phyloP scores from a whole-genome alignment of 345 rosid species.

The Lagerstroemia speciosa region DNA sequence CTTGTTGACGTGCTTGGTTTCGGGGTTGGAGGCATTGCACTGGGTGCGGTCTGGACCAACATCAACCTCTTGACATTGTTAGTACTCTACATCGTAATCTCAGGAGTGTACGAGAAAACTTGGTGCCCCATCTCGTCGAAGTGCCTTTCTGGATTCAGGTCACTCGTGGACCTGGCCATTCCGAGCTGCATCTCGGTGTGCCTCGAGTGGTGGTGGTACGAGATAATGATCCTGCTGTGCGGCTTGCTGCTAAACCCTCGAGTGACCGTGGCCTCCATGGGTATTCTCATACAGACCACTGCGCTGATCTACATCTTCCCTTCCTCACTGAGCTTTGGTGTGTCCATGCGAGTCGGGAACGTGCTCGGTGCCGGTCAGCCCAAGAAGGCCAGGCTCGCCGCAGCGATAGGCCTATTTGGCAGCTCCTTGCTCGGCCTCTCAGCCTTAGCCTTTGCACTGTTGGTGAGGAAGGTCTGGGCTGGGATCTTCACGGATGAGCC shows the following conservation, averaged over 20 bases:
- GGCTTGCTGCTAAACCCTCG: slow-evolving; percentile 60
- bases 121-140: slow-evolving; percentile 59
- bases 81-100: slow-evolving; percentile 43
- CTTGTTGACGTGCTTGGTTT: slow-evolving; percentile 47
- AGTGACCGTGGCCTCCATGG: slow-evolving; percentile 85
- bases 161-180: slow-evolving; percentile 44
- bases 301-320: slow-evolving; percentile 81
- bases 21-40: slow-evolving; percentile 67
- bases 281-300: slow-evolving; percentile 81
- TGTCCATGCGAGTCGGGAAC: slow-evolving; percentile 75
- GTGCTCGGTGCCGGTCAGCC: slow-evolving; percentile 65
- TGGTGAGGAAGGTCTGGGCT: slow-evolving; percentile 64
- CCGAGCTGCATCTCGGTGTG: slow-evolving; percentile 91
- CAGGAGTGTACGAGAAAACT: slow-evolving; percentile 45
- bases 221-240: slow-evolving; percentile 75
- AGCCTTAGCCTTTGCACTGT: slow-evolving; percentile 39
- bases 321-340: slow-evolving; percentile 65
- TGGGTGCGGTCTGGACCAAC: slow-evolving; percentile 66
- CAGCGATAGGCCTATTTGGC: slow-evolving; percentile 39
- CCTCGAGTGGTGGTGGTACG: slow-evolving; percentile 99
- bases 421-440: slow-evolving; percentile 51
- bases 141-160: slow-evolving; percentile 50
- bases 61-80: slow-evolving; percentile 49
- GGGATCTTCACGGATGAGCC: slow-evolving; percentile 54
- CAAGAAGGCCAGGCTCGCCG: slow-evolving; percentile 47